Evolutionary conservation across 2,329 filamentous ascomycete genomes (phyloP), one percentile per base, ranked within the genome.

Genomic region (Salinomyces thailandicus): DNA sequence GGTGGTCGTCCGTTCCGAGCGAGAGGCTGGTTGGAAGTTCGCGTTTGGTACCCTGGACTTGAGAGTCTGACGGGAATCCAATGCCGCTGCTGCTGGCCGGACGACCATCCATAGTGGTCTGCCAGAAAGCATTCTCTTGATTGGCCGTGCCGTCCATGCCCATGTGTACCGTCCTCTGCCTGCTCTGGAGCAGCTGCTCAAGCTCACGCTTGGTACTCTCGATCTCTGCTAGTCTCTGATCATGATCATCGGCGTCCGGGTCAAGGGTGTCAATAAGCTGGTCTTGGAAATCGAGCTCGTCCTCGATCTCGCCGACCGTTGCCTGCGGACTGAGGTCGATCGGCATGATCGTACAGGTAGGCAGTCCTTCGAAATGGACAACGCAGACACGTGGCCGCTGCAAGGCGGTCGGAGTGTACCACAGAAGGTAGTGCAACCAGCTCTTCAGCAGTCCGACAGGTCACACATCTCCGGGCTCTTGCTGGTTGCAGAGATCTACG

Each of bases 221-320:
- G 6, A 52, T 41, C 13, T 50, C 45, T 9, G 40, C 39, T 20
- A 48, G 48, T 13, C 40, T 41, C 8, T 46, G 38, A 6, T 39
- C 36, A 33, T 53, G 57, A 32, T 55, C 49, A 30, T 55, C 54
- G 15, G 52, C 49, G 18, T 40, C 48, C 3, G 34, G 22, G 19
- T 59, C 57, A n/a, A 62, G 49, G 5, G 43, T 53, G 5, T 48
- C 42, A 5, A 58, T 48, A 2, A 58, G 41, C 5, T 57, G 48
- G 19, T 47, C 38, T 11, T 49, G 47, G 39, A 59, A 59, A 5
- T 45, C 34, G 17, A 62, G 42, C 18, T 62, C 57, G n/a, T 60
- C 54, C 20, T 50, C 48, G 31, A 59, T 41, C 18, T 51, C 50
- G n/a, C 52, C 31, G 2, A 12, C 6, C 16, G 31, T 18, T 14